Evolutionary conservation across 2,329 filamentous ascomycete genomes (phyloP).

Genomic region (Emergomyces orientalis): DNA sequence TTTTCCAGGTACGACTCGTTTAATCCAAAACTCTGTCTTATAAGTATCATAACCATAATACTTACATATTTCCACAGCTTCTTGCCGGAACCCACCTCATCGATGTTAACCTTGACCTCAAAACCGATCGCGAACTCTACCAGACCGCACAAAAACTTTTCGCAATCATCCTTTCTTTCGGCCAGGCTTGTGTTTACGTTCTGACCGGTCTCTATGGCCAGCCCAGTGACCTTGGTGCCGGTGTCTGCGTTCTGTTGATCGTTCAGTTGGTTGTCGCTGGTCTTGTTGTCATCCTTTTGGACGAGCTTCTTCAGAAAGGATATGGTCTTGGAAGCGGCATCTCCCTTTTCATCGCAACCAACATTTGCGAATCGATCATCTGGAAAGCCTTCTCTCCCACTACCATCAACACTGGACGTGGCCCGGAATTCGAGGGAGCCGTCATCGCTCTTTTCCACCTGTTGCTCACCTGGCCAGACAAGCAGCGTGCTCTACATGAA

Average conservation of each 20-base stretch:
- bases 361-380: conserved; percentile 99
- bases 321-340: conserved; percentile 98
- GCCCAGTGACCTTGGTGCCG: conserved; percentile 90
- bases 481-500: conserved; percentile 95
- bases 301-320: conserved; percentile 98
- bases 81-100: conserved; percentile 98
- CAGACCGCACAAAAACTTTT: conserved; percentile 99
- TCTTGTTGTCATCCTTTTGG: conserved; percentile 96
- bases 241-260: conserved; percentile 96
- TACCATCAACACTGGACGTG: conserved; percentile 98
- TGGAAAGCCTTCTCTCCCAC: conserved; percentile 99
- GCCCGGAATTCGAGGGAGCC: conserved; percentile 60
- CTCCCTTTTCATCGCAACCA: conserved; percentile 98
- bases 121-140: conserved; percentile 99
- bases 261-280: conserved; percentile 96
- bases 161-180: conserved; percentile 94
- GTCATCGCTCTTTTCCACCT: conserved; percentile 18
- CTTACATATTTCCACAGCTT: conserved; percentile 44
- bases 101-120: conserved; percentile 99
- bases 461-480: conserved; percentile 80
- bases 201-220: conserved; percentile 96
- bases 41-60: background rate
- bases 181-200: conserved; percentile 95
- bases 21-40: background rate
- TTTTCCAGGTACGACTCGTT: conserved; percentile 62